These are phyloP conservation scores for Lyophyllum atratum DNA, from an alignment of 768 basidiomycete genomes.

Conservation along the genomic window DNA sequence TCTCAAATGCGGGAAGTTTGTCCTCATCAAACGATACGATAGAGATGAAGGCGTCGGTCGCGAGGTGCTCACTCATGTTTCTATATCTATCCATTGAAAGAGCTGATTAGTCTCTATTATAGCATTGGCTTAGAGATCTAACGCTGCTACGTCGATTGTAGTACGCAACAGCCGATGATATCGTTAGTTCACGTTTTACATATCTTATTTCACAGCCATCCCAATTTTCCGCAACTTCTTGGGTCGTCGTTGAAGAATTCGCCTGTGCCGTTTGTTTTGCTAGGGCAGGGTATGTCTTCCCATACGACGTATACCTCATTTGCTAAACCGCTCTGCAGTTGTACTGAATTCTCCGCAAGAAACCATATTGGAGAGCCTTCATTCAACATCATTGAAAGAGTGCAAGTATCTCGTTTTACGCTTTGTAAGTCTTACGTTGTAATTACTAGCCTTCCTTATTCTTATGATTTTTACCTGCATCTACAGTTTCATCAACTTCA, in stretches of 20 bases:
- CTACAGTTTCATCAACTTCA: constrained; percentile 11
- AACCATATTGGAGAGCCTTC: constrained; percentile 4
- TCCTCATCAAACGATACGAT: constrained; percentile 13
- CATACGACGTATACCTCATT: not conserved
- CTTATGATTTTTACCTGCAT: not conserved
- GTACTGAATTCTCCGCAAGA: constrained; percentile 7
- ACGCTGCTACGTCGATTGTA: constrained; percentile 6
- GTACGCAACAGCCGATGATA: constrained; percentile 1
- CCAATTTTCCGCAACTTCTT: constrained; percentile 15
- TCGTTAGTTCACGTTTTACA: not conserved
- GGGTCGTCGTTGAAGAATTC: constrained; percentile 7
- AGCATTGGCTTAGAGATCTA: constrained; percentile 10
- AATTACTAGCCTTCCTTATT: not conserved
- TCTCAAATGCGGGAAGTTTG: not conserved
- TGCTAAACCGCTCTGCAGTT: not conserved
- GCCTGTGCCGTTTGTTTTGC: constrained; percentile 9
- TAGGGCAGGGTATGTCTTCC: constrained; percentile 4
- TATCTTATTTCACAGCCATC: constrained; percentile 7
- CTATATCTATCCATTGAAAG: not conserved
- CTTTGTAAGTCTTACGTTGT: not conserved
- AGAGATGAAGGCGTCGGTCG: not conserved
- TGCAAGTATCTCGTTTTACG: constrained; percentile 10
- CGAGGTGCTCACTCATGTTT: not conserved
- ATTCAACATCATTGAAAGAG: not conserved
- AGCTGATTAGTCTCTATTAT: not conserved